Evolutionary conservation across 208 protist genomes (phyloP), one percentile per base, ranked within the genome.

Genomic region (Acanthamoeba royreba): DNA sequence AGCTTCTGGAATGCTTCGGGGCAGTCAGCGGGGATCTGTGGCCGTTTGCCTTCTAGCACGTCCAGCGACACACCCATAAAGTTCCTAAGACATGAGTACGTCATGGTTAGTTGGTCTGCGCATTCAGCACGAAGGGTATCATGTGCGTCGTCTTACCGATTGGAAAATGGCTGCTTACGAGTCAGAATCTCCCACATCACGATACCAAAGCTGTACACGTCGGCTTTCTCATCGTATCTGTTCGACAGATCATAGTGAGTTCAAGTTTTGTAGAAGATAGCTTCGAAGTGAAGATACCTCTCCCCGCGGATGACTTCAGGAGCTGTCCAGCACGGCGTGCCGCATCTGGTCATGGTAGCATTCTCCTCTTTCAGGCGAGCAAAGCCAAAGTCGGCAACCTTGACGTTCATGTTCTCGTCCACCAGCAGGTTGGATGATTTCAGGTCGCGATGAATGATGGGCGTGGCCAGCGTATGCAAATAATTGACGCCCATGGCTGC

Each of bases 271-370:
- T 85, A 77, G 38, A 77, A 9, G 66, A 55, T 45, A 17, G 43
- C 43, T 15, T 53, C 38, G 11, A n/a, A n/a, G n/a, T 85, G 28
- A 0, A 2, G 3, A n/a, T 83, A 83, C 42, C 43, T 4, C 22
- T 77, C 66, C 7, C 66, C 66, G 7, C 66, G n/a, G 7, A 77
- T 77, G 66, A 77, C 22, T 38, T 77, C 66, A 8, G 66, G 69
- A 1, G 69, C 69, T 2, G 69, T 89, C 81, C 81, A 89, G 13
- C 45, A 43, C 15, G 81, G 81, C n/a, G 81, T 46, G 31, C 45
- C 81, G 38, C 81, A 66, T 15, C 52, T n/a, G 81, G 81, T 89
- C 81, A 89, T 89, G 81, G 81, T 89, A 47, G 81, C 81, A 28
- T 89, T 55, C 45, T 55, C 81, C 52, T 89, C 81, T 31, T 89